These are phyloP conservation scores for Pseudevernia furfuracea DNA, from an alignment of 495 filamentous ascomycete genomes.

Conservation along the genomic window DNA sequence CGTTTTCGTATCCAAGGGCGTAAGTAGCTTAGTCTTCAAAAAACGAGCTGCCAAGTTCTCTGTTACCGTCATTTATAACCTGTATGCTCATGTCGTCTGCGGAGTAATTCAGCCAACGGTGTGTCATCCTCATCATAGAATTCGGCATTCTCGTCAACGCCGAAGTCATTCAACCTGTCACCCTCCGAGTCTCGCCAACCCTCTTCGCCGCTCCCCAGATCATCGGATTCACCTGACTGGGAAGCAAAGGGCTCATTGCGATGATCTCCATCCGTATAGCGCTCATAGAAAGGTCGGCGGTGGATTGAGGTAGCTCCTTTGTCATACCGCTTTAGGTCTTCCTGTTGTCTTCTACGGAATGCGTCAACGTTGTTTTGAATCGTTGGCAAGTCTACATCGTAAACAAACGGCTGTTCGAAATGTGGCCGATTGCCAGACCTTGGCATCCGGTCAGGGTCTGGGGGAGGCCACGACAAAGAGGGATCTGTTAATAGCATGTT, in stretches of 20 bases:
- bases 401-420: constrained; percentile 31
- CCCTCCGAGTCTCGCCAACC: constrained; percentile 81
- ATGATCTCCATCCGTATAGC: constrained; percentile 13
- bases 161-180: constrained; percentile 79
- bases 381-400: constrained; percentile 28
- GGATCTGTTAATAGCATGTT: constrained; percentile 34
- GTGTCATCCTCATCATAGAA: constrained; percentile 75
- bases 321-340: constrained; percentile 42
- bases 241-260: not conserved
- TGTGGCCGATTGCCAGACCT: constrained; percentile 33
- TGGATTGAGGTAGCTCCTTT: constrained; percentile 30
- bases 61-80: not conserved
- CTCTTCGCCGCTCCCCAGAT: constrained; percentile 46
- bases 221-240: constrained; percentile 14
- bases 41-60: not conserved
- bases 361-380: constrained; percentile 46
- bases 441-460: constrained; percentile 76
- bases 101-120: constrained; percentile 57
- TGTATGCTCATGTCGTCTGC: not conserved
- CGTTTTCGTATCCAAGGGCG: not conserved
- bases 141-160: constrained; percentile 78
- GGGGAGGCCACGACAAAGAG: constrained; percentile 69
- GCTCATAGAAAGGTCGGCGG: constrained; percentile 27
- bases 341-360: constrained; percentile 50
- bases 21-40: not conserved